A percentile compares a stretch with the other conserved stretches of the same genome.
Evolutionary conservation across 371 early-diverging fungal species (phyloP).

Genomic region (Entomophthora muscae): DNA sequence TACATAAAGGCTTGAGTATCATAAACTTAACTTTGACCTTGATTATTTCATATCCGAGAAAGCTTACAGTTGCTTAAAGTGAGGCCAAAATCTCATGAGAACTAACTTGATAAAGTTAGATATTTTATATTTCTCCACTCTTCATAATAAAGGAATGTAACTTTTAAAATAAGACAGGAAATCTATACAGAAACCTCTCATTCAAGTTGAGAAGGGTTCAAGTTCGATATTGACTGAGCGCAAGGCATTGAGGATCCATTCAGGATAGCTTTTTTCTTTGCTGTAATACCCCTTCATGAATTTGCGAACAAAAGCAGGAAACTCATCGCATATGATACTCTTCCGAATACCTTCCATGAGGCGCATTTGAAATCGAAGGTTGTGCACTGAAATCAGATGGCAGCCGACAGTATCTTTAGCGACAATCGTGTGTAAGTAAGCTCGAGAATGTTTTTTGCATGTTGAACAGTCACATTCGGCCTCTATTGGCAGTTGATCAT

Average conservation of each 20-base stretch:
- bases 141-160: no score
- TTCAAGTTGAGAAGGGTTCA: no score
- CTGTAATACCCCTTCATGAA: slow-evolving; percentile 31
- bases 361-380: slow-evolving; percentile 77
- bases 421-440: slow-evolving; percentile 54
- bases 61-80: no score
- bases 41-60: no score
- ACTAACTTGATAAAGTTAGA: no score
- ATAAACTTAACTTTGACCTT: no score
- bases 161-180: no score
- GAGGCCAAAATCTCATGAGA: no score
- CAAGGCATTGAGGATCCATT: slow-evolving; percentile 74
- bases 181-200: no score
- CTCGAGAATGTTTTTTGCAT: slow-evolving; percentile 65
- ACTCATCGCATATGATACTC: slow-evolving; percentile 54
- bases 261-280: slow-evolving; percentile 29
- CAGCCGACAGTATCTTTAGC: slow-evolving; percentile 83
- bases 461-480: slow-evolving; percentile 70
- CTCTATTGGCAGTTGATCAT: slow-evolving; percentile 62
- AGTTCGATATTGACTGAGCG: slow-evolving; percentile 57
- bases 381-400: slow-evolving; percentile 78
- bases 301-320: slow-evolving; percentile 57
- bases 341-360: slow-evolving; percentile 67
- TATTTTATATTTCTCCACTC: no score
- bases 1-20: no score